These are phyloP conservation scores for Chrysoporthe austroafricana DNA, from an alignment of 2,329 filamentous ascomycete species.

Conservation along the genomic window DNA sequence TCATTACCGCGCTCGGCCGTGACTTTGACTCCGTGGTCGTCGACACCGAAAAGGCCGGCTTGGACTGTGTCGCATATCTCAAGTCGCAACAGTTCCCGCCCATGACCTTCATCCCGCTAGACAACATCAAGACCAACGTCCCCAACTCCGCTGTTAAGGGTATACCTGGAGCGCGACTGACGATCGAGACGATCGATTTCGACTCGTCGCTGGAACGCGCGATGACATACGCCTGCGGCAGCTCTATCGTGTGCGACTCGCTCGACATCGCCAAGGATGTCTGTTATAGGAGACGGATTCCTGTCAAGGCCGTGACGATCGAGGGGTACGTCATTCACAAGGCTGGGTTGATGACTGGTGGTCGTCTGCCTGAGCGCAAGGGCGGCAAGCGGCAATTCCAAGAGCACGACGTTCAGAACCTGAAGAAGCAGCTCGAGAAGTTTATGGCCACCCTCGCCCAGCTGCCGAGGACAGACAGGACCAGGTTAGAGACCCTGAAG, in stretches of 20 bases:
- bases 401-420: conserved; percentile 83
- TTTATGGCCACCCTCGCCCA: conserved; percentile 77
- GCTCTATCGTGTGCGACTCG: conserved; percentile 91
- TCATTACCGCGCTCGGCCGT: conserved; percentile 87
- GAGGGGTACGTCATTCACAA: conserved; percentile 98
- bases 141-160: conserved; percentile 91
- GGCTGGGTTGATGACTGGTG: conserved; percentile 94
- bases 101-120: conserved; percentile 92
- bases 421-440: conserved; percentile 77
- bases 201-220: conserved; percentile 86
- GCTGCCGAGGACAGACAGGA: conserved; percentile 77
- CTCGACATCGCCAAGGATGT: conserved; percentile 86
- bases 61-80: conserved; percentile 92
- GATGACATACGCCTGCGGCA: conserved; percentile 93
- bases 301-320: conserved; percentile 91
- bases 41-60: conserved; percentile 90
- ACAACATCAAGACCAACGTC: conserved; percentile 94
- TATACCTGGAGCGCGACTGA: conserved; percentile 81
- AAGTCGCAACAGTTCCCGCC: conserved; percentile 86
- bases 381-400: conserved; percentile 83
- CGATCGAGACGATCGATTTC: conserved; percentile 95
- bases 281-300: conserved; percentile 81
- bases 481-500: conserved; percentile 79
- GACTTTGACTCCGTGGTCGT: conserved; percentile 96
- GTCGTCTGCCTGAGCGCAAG: conserved; percentile 76